These are phyloP conservation scores for Rhodotorula sp. DNA, from an alignment of 1,284 basidiomycete genomes.

Conservation along the genomic window DNA sequence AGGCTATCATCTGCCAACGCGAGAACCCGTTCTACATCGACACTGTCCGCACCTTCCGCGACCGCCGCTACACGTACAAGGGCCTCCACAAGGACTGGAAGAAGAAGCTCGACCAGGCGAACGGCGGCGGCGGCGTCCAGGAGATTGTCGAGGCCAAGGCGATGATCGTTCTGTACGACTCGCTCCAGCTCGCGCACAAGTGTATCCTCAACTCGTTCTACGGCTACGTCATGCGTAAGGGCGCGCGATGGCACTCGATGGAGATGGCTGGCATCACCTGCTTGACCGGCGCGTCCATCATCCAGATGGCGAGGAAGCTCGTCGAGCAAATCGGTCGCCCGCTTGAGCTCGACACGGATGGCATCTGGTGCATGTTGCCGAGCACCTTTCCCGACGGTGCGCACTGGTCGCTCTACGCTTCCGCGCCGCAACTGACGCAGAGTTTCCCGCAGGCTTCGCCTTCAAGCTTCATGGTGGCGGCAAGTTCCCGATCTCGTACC, in stretches of 20 bases:
- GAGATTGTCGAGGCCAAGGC: conserved; percentile 97
- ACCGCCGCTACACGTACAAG: conserved; percentile 99
- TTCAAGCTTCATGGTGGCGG: conserved; percentile 90
- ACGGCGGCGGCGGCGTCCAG: conserved; percentile 68
- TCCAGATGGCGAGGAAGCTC: conserved; percentile 97
- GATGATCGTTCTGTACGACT: conserved; percentile 99
- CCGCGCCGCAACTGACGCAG: not conserved
- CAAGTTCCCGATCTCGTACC: conserved; percentile 88
- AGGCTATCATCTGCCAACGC: conserved; percentile 94
- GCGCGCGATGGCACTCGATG: conserved; percentile 99
- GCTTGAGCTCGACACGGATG: conserved; percentile 96
- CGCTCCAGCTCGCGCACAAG: conserved; percentile 99
- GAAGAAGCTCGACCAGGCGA: conserved; percentile 85
- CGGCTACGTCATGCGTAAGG: conserved; percentile 99
- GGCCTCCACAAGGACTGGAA: conserved; percentile 99
- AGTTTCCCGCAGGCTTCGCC: conserved; percentile 67
- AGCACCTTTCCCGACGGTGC: conserved; percentile 86
- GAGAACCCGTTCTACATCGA: conserved; percentile 99
- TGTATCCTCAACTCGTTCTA: conserved; percentile 99
- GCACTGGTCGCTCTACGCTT: not conserved
- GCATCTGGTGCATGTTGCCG: conserved; percentile 99
- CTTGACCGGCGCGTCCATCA: conserved; percentile 96
- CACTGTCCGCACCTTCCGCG: conserved; percentile 94
- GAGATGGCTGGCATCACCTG: conserved; percentile 99
- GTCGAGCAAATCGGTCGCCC: conserved; percentile 98